phyloP scores from a whole-genome alignment of 371 early-diverging fungal genomes.

The Synchytrium microbalum region DNA sequence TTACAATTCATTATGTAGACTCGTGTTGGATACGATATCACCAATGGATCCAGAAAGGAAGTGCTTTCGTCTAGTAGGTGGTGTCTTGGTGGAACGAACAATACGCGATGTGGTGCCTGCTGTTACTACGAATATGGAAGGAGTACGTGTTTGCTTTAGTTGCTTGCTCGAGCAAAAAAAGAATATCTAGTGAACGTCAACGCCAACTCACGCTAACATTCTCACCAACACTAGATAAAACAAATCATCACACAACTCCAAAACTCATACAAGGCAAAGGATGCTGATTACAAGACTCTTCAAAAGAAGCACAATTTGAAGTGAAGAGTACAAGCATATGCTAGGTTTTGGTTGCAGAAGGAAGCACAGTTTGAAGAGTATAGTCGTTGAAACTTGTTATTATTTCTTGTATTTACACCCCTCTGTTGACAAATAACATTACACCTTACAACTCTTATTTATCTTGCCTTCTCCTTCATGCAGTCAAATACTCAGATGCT shows the following conservation, averaged over 20 bases:
- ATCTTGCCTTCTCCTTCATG: too few species aligned
- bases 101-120: constrained; percentile 87
- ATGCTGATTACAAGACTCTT: constrained; percentile 48
- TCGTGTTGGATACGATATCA: constrained; percentile 86
- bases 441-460: too few species aligned
- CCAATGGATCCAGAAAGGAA: constrained; percentile 77
- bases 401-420: too few species aligned
- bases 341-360: background rate
- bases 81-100: constrained; percentile 87
- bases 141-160: constrained; percentile 42
- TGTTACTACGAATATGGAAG: constrained; percentile 75
- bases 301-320: background rate
- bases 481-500: too few species aligned
- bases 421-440: too few species aligned
- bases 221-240: constrained; percentile 49
- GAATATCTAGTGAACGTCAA: background rate
- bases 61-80: constrained; percentile 88
- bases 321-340: background rate
- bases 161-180: background rate
- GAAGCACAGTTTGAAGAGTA: too few species aligned
- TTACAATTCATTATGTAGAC: constrained; percentile 35
- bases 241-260: constrained; percentile 67
- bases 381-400: too few species aligned
- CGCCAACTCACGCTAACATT: constrained; percentile 1
- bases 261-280: constrained; percentile 76